Percentiles rank a stretch among this genome's conserved stretches.
These are phyloP conservation scores for Fagopyrum esculentum DNA, from an alignment of 148 eudicot genomes.

Conservation along the genomic window DNA sequence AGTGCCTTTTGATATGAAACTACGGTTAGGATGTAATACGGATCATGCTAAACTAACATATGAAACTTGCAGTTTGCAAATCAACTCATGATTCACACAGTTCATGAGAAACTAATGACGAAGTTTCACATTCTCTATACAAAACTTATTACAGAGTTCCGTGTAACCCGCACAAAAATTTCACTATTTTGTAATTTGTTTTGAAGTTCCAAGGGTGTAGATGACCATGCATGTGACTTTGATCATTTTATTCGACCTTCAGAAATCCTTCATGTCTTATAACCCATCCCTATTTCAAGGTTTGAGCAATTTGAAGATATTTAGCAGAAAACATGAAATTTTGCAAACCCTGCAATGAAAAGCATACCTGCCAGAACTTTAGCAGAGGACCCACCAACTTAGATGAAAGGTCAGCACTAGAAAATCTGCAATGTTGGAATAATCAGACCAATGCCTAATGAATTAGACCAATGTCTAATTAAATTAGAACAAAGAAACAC, in stretches of 20 bases:
- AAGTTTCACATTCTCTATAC: no score
- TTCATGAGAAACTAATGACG: background rate
- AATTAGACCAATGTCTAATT: no score
- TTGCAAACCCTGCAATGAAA: background rate
- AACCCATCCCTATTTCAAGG: background rate
- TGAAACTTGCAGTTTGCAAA: background rate
- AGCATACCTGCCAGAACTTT: conserved; percentile 74
- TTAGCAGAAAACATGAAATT: background rate
- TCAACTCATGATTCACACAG: background rate
- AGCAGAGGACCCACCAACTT: conserved; percentile 58
- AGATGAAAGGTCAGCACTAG: conserved; percentile 28
- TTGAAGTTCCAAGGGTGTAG: background rate
- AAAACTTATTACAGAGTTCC: background rate
- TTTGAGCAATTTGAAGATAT: background rate
- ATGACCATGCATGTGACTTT: background rate
- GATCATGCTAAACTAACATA: background rate
- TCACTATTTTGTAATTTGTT: background rate
- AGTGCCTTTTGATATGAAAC: background rate
- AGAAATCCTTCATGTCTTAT: background rate
- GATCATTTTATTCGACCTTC: background rate
- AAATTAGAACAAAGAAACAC: background rate
- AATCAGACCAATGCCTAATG: background rate
- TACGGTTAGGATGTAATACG: background rate
- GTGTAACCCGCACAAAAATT: background rate
- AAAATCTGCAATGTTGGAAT: conserved; percentile 41